Conservation (phyloP, 2,329 filamentous ascomycete genomes). For the Fusarium nygamai region DNA sequence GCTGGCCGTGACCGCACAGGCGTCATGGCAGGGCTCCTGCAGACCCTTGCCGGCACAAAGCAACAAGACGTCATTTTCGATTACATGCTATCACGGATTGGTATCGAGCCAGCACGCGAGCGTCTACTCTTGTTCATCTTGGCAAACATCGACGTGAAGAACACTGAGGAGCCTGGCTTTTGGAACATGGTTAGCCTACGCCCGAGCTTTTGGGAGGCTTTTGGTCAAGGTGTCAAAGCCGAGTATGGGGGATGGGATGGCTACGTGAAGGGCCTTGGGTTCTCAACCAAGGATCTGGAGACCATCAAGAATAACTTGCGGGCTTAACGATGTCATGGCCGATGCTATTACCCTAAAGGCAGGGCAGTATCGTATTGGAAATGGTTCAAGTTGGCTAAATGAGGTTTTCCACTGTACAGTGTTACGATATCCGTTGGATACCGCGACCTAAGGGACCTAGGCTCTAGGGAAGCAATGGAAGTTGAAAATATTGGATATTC, state of each 20-base stretch:
- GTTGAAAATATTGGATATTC: background rate
- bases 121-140: constrained; percentile 56
- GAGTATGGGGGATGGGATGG: constrained; percentile 60
- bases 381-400: background rate
- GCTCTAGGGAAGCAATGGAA: background rate
- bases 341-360: background rate
- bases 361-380: background rate
- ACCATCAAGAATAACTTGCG: constrained; percentile 59
- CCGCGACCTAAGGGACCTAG: background rate
- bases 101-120: constrained; percentile 61
- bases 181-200: constrained; percentile 58
- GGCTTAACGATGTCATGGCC: background rate
- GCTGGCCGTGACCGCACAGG: constrained; percentile 66
- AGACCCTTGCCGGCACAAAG: constrained; percentile 59
- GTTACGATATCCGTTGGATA: background rate
- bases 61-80: constrained; percentile 56
- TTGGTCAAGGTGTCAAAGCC: constrained; percentile 54
- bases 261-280: constrained; percentile 59
- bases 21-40: constrained; percentile 60
- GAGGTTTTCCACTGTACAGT: background rate
- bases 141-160: constrained; percentile 48
- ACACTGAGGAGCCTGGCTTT: constrained; percentile 58
- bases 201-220: constrained; percentile 56
- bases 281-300: constrained; percentile 56
- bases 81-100: constrained; percentile 65